Conservation (phyloP, 2,329 filamentous ascomycete species). For the Penicillium sp. region DNA sequence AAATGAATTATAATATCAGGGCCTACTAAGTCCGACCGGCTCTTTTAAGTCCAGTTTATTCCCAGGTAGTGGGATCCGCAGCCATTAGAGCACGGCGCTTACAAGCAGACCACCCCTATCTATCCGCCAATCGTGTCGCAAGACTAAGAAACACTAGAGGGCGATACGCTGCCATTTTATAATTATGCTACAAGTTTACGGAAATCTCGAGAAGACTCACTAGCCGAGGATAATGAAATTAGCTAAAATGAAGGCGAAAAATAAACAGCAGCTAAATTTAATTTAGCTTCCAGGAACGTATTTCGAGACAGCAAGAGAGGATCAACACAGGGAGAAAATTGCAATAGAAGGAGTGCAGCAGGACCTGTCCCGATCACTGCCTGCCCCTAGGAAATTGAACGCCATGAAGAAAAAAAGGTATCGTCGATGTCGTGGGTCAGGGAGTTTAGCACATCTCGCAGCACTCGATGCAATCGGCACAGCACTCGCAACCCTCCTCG, state of each 20-base stretch:
- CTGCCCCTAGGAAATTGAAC: constrained; percentile 9
- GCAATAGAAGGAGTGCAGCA: constrained; percentile 5
- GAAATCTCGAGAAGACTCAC: background rate
- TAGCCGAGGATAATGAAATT: constrained; percentile 1
- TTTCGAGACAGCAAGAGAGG: background rate
- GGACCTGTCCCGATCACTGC: constrained; percentile 1
- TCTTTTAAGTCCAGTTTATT: too few species aligned
- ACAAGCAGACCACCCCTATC: background rate
- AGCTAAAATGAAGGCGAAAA: background rate
- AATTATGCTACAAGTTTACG: background rate
- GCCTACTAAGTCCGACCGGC: too few species aligned
- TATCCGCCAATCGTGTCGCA: background rate
- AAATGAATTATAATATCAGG: too few species aligned
- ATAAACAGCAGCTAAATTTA: constrained; percentile 1
- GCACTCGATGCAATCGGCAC: constrained; percentile 58
- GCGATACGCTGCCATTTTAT: background rate
- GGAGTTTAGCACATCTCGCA: constrained; percentile 37
- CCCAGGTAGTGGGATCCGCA: too few species aligned
- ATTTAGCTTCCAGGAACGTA: background rate
- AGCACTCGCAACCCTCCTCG: constrained; percentile 62
- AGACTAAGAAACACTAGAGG: background rate
- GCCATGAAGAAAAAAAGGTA: constrained; percentile 22
- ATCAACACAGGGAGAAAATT: constrained; percentile 1
- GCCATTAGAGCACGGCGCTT: constrained; percentile 1
- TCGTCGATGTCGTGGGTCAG: constrained; percentile 24